Percentiles rank a stretch among this genome's conserved stretches.
Conservation (phyloP, 1,284 basidiomycete genomes). For the Pseudozyma thailandica region DNA sequence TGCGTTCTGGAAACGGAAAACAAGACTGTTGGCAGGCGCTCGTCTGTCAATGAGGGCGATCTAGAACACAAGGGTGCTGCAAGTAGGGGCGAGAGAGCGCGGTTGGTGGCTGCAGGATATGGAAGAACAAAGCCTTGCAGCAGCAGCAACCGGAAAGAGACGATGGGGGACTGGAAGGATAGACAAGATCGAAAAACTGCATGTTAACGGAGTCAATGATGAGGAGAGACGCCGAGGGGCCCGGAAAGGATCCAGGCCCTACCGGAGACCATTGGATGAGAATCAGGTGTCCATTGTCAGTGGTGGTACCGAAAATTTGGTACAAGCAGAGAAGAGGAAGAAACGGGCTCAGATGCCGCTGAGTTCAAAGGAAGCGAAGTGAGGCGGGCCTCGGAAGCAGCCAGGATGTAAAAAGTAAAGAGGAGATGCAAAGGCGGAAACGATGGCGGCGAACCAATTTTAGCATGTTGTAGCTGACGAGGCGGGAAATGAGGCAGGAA, state of each 20-base stretch:
- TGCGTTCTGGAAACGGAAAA: slow-evolving; percentile 1
- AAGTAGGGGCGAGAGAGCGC: too few species aligned
- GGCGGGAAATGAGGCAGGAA: slow-evolving; percentile 6
- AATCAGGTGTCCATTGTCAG: slow-evolving; percentile 22
- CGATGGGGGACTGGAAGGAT: background rate
- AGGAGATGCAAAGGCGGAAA: slow-evolving; percentile 4
- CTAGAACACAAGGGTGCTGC: too few species aligned
- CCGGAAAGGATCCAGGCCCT: slow-evolving; percentile 33
- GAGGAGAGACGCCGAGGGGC: slow-evolving; percentile 17
- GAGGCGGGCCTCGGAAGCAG: slow-evolving; percentile 2
- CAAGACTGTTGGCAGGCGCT: too few species aligned
- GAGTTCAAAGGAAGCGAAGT: too few species aligned
- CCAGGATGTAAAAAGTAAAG: background rate
- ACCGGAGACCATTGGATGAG: slow-evolving; percentile 1
- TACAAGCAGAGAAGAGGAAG: slow-evolving; percentile 12
- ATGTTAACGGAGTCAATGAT: slow-evolving; percentile 6
- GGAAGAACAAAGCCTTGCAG: background rate
- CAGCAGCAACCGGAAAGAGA: background rate
- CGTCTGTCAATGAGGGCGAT: background rate
- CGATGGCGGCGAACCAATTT: slow-evolving; percentile 20
- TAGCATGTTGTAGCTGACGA: too few species aligned
- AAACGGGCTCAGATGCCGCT: too few species aligned
- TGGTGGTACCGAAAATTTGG: slow-evolving; percentile 33
- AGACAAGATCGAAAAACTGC: background rate
- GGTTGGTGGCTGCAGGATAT: too few species aligned